Percentiles rank a stretch among this genome's conserved stretches.
These are phyloP conservation scores for Stellera chamaejasme DNA, from an alignment of 345 rosid genomes.

Conservation along the genomic window DNA sequence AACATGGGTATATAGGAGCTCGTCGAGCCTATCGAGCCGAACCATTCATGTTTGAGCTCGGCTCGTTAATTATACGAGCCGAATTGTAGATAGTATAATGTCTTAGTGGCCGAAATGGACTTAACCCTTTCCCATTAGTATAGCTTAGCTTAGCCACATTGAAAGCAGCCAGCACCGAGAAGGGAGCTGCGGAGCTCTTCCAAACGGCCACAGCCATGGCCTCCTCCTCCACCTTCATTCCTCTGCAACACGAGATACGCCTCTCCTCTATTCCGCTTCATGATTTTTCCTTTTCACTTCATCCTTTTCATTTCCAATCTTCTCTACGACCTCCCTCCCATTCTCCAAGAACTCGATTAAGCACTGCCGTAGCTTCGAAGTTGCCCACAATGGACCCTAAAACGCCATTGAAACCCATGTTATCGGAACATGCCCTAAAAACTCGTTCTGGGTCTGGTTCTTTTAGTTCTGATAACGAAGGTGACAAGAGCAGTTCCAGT, in stretches of 20 bases:
- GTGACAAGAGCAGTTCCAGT: constrained; percentile 13
- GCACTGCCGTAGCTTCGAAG: constrained; percentile 13
- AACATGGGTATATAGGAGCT: no score
- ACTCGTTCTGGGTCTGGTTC: constrained; percentile 23
- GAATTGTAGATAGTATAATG: no score
- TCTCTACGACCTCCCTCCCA: constrained; percentile 10
- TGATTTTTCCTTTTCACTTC: constrained; percentile 21
- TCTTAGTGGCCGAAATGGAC: no score
- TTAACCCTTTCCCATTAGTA: no score
- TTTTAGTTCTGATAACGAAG: constrained; percentile 10
- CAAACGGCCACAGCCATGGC: constrained; percentile 55
- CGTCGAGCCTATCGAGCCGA: no score
- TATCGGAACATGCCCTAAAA: constrained; percentile 15
- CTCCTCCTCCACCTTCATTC: constrained; percentile 27
- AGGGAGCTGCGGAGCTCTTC: not conserved
- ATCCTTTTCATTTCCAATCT: constrained; percentile 18
- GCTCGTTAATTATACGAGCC: no score
- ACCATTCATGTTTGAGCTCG: no score
- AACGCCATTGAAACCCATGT: constrained; percentile 7
- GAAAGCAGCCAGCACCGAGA: no score
- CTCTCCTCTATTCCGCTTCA: constrained; percentile 17
- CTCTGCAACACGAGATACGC: constrained; percentile 18
- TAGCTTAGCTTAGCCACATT: no score
- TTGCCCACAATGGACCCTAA: constrained; percentile 22
- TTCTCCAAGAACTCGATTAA: constrained; percentile 8